Conservation (phyloP, 306 rosid genomes). For the cucumber (Cucumis sativus) region Cucumber_9930_V3 NC_026655.2:31651001-31651500, state of each 20-base stretch:
- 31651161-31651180: conserved; percentile 94
- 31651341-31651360: not conserved
- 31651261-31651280: too few species aligned
- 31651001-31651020: conserved; percentile 24
- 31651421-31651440: conserved; percentile 74
- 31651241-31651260: too few species aligned
- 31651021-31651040: not conserved
- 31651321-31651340: not conserved
- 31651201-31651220: conserved; percentile 62
- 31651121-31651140: conserved; percentile 99
- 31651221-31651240: conserved; percentile 20
- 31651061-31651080: conserved; percentile 15
- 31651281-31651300: too few species aligned
- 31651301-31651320: too few species aligned
- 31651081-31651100: conserved; percentile 37
- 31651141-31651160: conserved; percentile 86
- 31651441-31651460: conserved; percentile 52
- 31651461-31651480: not conserved
- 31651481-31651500: not conserved
- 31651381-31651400: not conserved
- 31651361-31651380: too few species aligned
- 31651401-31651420: conserved; percentile 29
- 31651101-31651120: conserved; percentile 68
- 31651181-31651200: conserved; percentile 92
- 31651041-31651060: conserved; percentile 11